A percentile compares a stretch with the other conserved stretches of the same genome.
These are phyloP conservation scores for Colletotrichum navitas DNA, from an alignment of 2,329 filamentous ascomycete genomes.

Conservation along the genomic window DNA sequence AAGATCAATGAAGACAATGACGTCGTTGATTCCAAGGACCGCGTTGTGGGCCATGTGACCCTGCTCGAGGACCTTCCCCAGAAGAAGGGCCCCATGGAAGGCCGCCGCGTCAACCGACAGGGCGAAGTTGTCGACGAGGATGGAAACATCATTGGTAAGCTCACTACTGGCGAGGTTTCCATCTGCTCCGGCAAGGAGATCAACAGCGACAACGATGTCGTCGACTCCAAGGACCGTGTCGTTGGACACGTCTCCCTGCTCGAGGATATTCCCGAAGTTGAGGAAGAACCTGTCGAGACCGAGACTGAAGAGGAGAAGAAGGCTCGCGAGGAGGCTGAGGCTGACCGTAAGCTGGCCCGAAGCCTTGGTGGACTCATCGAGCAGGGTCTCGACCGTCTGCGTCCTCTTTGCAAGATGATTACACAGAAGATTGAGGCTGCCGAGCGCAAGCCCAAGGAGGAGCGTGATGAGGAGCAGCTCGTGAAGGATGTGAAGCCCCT, in stretches of 20 bases:
- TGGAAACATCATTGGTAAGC: conserved; percentile 73
- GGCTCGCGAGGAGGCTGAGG: conserved; percentile 68
- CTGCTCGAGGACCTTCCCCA: conserved; percentile 71
- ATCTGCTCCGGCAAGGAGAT: conserved; percentile 77
- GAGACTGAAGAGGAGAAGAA: conserved; percentile 61
- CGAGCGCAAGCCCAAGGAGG: conserved; percentile 84
- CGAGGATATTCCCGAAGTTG: conserved; percentile 67
- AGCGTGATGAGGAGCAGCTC: conserved; percentile 90
- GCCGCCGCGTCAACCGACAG: conserved; percentile 68
- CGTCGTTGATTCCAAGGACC: conserved; percentile 76
- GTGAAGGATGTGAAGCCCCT: conserved; percentile 89
- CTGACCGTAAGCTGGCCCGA: conserved; percentile 81
- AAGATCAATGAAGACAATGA: conserved; percentile 79
- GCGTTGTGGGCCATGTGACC: conserved; percentile 75
- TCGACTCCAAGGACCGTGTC: conserved; percentile 75
- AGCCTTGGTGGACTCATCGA: conserved; percentile 81
- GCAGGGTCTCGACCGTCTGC: conserved; percentile 85
- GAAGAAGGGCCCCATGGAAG: conserved; percentile 66
- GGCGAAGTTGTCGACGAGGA: conserved; percentile 71
- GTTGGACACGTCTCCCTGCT: conserved; percentile 78
- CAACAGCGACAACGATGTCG: conserved; percentile 78
- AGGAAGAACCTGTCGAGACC: conserved; percentile 57
- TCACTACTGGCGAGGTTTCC: conserved; percentile 75
- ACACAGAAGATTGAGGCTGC: conserved; percentile 85
- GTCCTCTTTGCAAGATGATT: conserved; percentile 89